Percentiles rank a stretch among this genome's conserved stretches.
Evolutionary conservation across 495 filamentous ascomycete genomes (phyloP).

Genomic region (Talaromyces borbonicus): DNA sequence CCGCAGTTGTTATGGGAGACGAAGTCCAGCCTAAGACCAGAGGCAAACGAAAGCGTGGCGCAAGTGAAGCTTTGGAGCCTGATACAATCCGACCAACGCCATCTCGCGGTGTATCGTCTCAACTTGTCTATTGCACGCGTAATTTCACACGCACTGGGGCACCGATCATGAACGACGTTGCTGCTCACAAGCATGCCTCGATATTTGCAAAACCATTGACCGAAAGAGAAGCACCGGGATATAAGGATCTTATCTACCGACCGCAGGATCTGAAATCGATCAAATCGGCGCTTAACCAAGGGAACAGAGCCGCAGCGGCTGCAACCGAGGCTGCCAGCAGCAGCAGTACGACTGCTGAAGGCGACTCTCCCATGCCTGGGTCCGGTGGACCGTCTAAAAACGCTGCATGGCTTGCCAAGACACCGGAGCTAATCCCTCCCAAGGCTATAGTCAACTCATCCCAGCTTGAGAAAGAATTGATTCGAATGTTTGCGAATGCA

Average conservation of each 20-base stretch:
- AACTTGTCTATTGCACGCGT: conserved; percentile 58
- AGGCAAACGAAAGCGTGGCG: conserved; percentile 32
- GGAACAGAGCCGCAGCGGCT: conserved; percentile 61
- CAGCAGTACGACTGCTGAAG: conserved; percentile 38
- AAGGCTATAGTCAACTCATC: conserved; percentile 88
- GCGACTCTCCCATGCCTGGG: conserved; percentile 29
- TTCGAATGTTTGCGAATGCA: conserved; percentile 94
- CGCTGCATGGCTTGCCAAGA: conserved; percentile 48
- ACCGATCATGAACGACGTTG: conserved; percentile 76
- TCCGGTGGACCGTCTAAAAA: conserved; percentile 27
- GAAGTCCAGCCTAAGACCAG: conserved; percentile 21
- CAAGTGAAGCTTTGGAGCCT: conserved; percentile 25
- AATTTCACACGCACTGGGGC: conserved; percentile 69
- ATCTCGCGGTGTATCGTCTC: conserved; percentile 31
- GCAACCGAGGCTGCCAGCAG: conserved; percentile 44
- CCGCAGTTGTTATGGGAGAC: conserved; percentile 15
- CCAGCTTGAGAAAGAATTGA: conserved; percentile 90
- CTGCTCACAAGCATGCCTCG: conserved; percentile 75
- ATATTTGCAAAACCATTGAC: conserved; percentile 78
- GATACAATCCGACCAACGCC: conserved; percentile 23
- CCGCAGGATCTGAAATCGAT: conserved; percentile 88
- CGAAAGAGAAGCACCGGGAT: conserved; percentile 78
- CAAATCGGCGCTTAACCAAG: conserved; percentile 64
- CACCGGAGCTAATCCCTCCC: conserved; percentile 69
- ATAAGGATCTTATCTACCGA: conserved; percentile 73